Evolutionary conservation across 441 rosid species (phyloP).

Genomic region (Dalechampia spathulata): DNA sequence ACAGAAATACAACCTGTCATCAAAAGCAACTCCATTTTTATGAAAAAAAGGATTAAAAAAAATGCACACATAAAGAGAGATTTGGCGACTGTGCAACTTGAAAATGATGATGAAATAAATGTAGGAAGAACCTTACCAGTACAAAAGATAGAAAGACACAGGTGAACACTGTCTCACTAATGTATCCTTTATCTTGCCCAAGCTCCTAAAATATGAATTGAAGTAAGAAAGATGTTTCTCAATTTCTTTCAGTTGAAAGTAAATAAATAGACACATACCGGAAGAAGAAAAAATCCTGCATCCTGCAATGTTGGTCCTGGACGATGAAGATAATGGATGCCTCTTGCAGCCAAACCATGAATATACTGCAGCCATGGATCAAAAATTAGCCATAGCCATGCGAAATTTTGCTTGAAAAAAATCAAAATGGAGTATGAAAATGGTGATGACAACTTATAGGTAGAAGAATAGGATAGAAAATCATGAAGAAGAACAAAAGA

Average conservation of each 20-base stretch:
- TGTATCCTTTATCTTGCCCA: constrained; percentile 89
- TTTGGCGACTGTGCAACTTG: not conserved
- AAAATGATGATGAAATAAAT: not conserved
- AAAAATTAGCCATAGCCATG: too few species aligned
- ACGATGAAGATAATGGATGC: constrained; percentile 89
- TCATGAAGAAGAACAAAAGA: too few species aligned
- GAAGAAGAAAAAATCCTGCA: constrained; percentile 79
- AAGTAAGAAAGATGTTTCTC: too few species aligned
- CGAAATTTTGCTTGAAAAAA: too few species aligned
- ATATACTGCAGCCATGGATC: constrained; percentile 53
- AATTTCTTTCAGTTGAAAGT: not conserved
- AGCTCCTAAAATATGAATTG: constrained; percentile 55
- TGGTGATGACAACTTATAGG: not conserved
- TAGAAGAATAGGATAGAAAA: not conserved
- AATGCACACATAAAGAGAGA: too few species aligned
- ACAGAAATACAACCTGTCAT: too few species aligned
- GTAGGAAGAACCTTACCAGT: constrained; percentile 45
- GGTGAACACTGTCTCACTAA: constrained; percentile 84
- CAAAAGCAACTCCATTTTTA: too few species aligned
- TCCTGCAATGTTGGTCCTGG: constrained; percentile 89
- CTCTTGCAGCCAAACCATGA: constrained; percentile 95
- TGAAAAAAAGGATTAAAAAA: too few species aligned
- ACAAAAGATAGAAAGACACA: constrained; percentile 58
- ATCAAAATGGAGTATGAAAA: too few species aligned
- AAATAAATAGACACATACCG: constrained; percentile 42